Evolutionary conservation across 176 grass and related monocot genomes (phyloP).

Genomic region (Alopecurus myosuroides): DNA sequence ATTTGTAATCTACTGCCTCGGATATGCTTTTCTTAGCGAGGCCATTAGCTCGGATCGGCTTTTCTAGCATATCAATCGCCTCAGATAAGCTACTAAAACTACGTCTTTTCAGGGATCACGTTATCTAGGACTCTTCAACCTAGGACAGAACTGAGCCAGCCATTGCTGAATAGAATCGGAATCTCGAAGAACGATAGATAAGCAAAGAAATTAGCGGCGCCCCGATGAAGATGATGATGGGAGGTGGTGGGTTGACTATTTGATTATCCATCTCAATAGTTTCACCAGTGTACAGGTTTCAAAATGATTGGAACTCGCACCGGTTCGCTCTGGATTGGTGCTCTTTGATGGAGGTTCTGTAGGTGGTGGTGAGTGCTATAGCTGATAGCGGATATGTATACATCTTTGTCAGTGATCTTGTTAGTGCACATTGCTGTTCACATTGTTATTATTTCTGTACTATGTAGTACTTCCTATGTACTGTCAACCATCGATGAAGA

Average conservation of each 20-base stretch:
- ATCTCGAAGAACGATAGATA: constrained; percentile 3
- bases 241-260: constrained; percentile 31
- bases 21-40: constrained; percentile 21
- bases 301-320: constrained; percentile 31
- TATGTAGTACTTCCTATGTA: constrained; percentile 13
- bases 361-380: background rate
- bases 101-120: background rate
- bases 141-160: background rate
- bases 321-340: background rate
- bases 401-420: background rate
- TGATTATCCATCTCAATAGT: background rate
- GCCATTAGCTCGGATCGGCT: constrained; percentile 13
- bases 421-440: background rate
- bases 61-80: constrained; percentile 9
- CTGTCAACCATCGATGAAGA: background rate
- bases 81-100: constrained; percentile 32
- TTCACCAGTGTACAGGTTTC: background rate
- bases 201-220: background rate
- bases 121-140: constrained; percentile 2
- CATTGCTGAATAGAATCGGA: constrained; percentile 15
- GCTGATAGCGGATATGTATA: background rate
- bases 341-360: background rate
- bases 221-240: constrained; percentile 2
- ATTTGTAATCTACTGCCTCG: background rate
- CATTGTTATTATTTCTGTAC: background rate